Evolutionary conservation across 331 rosid genomes (phyloP).

Genomic region (Stylosanthes scabra): DNA sequence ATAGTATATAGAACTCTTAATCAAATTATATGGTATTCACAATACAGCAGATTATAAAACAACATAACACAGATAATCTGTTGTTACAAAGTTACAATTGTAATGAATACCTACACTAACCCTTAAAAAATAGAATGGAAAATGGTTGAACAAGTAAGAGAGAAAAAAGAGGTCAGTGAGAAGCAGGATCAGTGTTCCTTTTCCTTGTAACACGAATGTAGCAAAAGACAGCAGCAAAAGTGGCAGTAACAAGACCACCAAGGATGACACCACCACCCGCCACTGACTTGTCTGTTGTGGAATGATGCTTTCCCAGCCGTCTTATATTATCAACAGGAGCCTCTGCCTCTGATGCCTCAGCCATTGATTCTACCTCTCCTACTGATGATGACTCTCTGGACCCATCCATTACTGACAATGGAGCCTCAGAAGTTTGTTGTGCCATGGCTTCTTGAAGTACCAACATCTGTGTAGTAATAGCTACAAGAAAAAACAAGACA

Average conservation of each 20-base stretch:
- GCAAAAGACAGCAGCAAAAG: constrained; percentile 85
- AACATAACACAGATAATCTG: constrained; percentile 6
- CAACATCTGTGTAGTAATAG: constrained; percentile 42
- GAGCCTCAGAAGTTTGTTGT: constrained; percentile 38
- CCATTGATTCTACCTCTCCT: constrained; percentile 34
- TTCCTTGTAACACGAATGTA: constrained; percentile 88
- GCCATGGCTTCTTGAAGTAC: constrained; percentile 51
- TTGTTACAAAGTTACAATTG: constrained; percentile 30
- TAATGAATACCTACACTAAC: constrained; percentile 27
- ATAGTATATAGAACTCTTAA: neutral
- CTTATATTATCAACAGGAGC: constrained; percentile 56
- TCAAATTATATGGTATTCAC: constrained; percentile 28
- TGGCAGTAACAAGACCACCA: constrained; percentile 81
- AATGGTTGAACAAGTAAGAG: neutral
- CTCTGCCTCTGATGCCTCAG: constrained; percentile 28
- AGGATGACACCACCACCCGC: constrained; percentile 93
- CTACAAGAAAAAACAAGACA: constrained; percentile 45
- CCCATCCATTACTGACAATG: constrained; percentile 23
- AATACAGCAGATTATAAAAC: constrained; percentile 8
- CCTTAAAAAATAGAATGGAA: neutral
- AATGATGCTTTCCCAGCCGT: constrained; percentile 69
- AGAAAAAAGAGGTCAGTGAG: constrained; percentile 15
- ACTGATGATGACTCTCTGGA: constrained; percentile 38
- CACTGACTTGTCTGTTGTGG: constrained; percentile 61
- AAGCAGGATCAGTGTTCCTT: constrained; percentile 36